Evolutionary conservation across 2,329 filamentous ascomycete genomes (phyloP).

Genomic region (Achaetomium macrosporum): DNA sequence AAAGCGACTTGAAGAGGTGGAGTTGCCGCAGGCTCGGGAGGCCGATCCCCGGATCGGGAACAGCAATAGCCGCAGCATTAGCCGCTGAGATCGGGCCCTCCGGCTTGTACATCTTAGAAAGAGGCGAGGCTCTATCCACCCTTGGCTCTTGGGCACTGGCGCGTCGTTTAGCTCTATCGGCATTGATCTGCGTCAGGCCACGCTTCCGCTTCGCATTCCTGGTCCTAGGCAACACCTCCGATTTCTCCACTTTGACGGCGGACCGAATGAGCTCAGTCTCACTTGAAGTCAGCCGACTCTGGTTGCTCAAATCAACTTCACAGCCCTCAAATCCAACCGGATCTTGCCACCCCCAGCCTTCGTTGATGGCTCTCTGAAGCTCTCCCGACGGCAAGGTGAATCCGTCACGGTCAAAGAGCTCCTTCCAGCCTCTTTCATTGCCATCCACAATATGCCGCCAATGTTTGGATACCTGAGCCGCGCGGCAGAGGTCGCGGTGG

Average conservation of each 20-base stretch:
- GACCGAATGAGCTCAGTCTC: conserved; percentile 46
- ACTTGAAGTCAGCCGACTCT: conserved; percentile 45
- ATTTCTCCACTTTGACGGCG: conserved; percentile 35
- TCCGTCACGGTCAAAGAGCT: conserved; percentile 78
- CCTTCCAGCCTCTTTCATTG: conserved; percentile 94
- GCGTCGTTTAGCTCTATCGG: conserved; percentile 50
- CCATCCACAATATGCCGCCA: conserved; percentile 89
- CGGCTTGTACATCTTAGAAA: conserved; percentile 49
- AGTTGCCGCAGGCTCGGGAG: conserved; percentile 72
- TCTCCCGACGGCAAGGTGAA: conserved; percentile 75
- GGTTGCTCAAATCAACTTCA: conserved; percentile 71
- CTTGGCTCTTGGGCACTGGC: conserved; percentile 44
- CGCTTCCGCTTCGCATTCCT: conserved; percentile 54
- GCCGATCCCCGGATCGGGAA: conserved; percentile 76
- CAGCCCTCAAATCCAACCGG: conserved; percentile 67
- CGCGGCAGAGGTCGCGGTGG: conserved; percentile 76
- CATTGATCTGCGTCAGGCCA: conserved; percentile 37
- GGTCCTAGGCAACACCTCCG: conserved; percentile 34
- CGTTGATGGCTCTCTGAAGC: conserved; percentile 73
- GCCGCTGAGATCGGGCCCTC: conserved; percentile 85
- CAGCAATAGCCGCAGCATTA: conserved; percentile 72
- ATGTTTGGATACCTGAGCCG: conserved; percentile 87
- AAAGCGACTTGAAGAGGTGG: conserved; percentile 94
- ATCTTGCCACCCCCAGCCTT: conserved; percentile 98
- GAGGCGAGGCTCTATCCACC: conserved; percentile 36